phyloP scores from a whole-genome alignment of 2,329 filamentous ascomycete genomes.

The Dactylellina sp. region DNA sequence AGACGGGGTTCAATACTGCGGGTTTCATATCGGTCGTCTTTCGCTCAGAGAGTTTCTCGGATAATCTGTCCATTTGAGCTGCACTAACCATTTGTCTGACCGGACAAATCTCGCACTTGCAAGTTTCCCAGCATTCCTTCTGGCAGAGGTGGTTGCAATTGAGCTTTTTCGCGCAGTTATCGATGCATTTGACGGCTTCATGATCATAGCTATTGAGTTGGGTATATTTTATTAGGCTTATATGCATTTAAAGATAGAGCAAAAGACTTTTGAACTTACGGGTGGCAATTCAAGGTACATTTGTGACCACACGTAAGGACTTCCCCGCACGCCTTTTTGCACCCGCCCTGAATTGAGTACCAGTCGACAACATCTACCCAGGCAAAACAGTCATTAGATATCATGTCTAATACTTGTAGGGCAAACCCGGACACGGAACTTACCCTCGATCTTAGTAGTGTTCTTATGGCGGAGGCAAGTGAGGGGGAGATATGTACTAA shows the following conservation, averaged over 20 bases:
- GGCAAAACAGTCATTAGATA: conserved; percentile 2
- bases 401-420: not conserved
- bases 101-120: conserved; percentile 22
- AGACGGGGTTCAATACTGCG: conserved; percentile 31
- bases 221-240: no score
- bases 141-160: conserved; percentile 60
- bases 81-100: not conserved
- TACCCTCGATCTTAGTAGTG: conserved; percentile 68
- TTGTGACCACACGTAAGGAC: conserved; percentile 68
- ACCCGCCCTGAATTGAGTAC: conserved; percentile 69
- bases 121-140: conserved; percentile 20
- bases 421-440: not conserved
- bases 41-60: conserved; percentile 24
- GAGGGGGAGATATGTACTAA: conserved; percentile 72
- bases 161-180: conserved; percentile 7
- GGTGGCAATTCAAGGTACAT: conserved; percentile 69
- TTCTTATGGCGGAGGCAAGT: conserved; percentile 72
- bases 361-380: conserved; percentile 68
- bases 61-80: conserved; percentile 21
- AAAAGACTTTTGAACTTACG: conserved; percentile 62
- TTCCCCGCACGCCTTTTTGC: conserved; percentile 66
- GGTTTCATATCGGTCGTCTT: conserved; percentile 52
- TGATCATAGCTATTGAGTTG: conserved; percentile 19
- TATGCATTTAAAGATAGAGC: no score
- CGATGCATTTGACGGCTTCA: conserved; percentile 8